phyloP scores from a whole-genome alignment of 2,329 filamentous ascomycete genomes.

The Sphaerulina populicola region DNA sequence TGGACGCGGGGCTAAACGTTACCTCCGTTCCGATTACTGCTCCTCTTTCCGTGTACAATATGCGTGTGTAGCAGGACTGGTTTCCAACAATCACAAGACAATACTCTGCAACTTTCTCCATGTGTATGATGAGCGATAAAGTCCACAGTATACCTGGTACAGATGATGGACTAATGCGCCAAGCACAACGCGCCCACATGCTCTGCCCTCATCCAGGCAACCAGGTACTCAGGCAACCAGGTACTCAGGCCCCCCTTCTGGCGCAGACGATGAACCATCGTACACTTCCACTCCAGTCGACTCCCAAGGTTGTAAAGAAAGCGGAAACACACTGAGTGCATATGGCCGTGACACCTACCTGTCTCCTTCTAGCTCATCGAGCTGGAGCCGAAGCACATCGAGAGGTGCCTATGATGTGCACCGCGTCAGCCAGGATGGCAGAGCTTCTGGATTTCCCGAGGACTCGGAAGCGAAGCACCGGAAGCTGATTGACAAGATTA shows the following conservation, averaged over 20 bases:
- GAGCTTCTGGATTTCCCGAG: neutral
- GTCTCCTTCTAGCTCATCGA: neutral
- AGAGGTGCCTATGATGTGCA: conserved; percentile 3
- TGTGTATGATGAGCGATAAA: too few relatives aligned
- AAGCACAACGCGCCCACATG: too few relatives aligned
- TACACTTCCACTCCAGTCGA: neutral
- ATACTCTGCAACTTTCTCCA: too few relatives aligned
- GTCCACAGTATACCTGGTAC: too few relatives aligned
- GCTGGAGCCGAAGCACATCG: conserved; percentile 2
- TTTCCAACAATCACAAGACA: too few relatives aligned
- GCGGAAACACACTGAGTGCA: neutral
- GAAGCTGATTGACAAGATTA: neutral
- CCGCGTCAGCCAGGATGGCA: conserved; percentile 4
- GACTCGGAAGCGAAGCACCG: conserved; percentile 5
- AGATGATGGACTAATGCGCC: too few relatives aligned
- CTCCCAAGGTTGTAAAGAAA: neutral
- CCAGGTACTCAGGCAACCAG: too few relatives aligned
- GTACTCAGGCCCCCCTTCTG: too few relatives aligned
- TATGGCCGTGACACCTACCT: neutral
- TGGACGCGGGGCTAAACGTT: too few relatives aligned
- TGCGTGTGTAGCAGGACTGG: too few relatives aligned
- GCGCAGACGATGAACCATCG: neutral
- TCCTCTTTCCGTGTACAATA: too few relatives aligned
- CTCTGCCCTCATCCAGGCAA: neutral
- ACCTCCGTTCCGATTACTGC: too few relatives aligned